Conservation (phyloP, 2,329 filamentous ascomycete genomes). For the Penicillium sp. region DNA sequence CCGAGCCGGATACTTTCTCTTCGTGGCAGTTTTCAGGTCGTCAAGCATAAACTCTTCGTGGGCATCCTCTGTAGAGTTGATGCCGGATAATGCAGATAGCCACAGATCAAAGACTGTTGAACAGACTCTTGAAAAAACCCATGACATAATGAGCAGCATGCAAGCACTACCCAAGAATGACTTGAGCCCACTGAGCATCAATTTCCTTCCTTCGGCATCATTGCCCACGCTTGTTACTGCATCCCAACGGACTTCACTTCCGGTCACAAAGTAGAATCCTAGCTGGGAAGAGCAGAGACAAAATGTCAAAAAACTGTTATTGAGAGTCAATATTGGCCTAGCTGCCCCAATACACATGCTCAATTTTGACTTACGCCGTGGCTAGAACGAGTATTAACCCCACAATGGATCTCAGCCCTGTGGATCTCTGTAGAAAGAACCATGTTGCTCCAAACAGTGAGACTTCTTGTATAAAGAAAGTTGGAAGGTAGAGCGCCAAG, state of each 20-base stretch:
- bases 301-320: slow-evolving; percentile 31
- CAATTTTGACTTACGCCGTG: slow-evolving; percentile 31
- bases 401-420: slow-evolving; percentile 23
- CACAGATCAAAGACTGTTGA: slow-evolving; percentile 31
- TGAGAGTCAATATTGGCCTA: background rate
- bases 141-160: slow-evolving; percentile 31
- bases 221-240: slow-evolving; percentile 37
- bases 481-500: slow-evolving; percentile 39
- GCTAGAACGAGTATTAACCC: slow-evolving; percentile 27
- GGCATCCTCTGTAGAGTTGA: slow-evolving; percentile 19
- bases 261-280: slow-evolving; percentile 42
- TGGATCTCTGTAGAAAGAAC: slow-evolving; percentile 32
- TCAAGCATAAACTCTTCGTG: slow-evolving; percentile 25
- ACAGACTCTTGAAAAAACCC: slow-evolving; percentile 28
- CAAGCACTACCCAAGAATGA: slow-evolving; percentile 33
- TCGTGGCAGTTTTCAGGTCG: slow-evolving; percentile 7
- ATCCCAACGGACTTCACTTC: slow-evolving; percentile 41
- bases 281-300: slow-evolving; percentile 37
- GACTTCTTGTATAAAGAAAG: slow-evolving; percentile 39
- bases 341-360: background rate
- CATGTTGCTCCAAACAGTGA: slow-evolving; percentile 32
- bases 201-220: slow-evolving; percentile 38
- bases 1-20: slow-evolving; percentile 7
- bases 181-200: slow-evolving; percentile 40
- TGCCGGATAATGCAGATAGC: slow-evolving; percentile 31